phyloP scores from a whole-genome alignment of 1,284 basidiomycete species.

The Leccinum pachyderme region DNA sequence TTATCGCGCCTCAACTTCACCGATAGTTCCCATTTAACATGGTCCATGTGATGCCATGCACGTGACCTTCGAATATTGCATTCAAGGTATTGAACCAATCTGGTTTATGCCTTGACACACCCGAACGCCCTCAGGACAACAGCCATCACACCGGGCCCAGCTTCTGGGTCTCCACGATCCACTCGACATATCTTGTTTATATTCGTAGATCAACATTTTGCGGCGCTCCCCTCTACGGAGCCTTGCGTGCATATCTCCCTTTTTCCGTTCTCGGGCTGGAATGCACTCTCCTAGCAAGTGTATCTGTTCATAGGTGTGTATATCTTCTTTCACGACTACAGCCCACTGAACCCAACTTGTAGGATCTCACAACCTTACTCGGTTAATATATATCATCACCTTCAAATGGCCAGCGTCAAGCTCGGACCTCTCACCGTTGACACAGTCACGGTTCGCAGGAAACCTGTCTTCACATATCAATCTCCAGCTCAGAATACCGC shows the following conservation, averaged over 20 bases:
- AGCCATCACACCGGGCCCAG: conserved; percentile 5
- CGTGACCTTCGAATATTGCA: conserved; percentile 24
- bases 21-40: conserved; percentile 12
- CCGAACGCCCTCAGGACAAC: conserved; percentile 13
- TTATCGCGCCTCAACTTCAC: too few species aligned
- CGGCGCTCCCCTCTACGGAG: conserved; percentile 1
- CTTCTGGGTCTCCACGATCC: conserved; percentile 13
- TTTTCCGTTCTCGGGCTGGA: conserved; percentile 17
- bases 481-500: conserved; percentile 40
- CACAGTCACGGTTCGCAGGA: conserved; percentile 39
- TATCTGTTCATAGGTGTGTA: conserved; percentile 24
- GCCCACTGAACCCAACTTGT: conserved; percentile 4
- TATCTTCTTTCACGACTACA: not conserved
- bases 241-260: conserved; percentile 17
- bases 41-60: conserved; percentile 18
- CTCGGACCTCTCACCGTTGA: conserved; percentile 6
- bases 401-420: conserved; percentile 28
- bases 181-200: conserved; percentile 26
- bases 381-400: conserved; percentile 9
- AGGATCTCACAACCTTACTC: conserved; percentile 14
- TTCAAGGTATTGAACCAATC: conserved; percentile 17
- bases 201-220: conserved; percentile 16
- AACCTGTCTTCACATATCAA: conserved; percentile 50
- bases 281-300: conserved; percentile 18
- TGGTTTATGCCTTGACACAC: conserved; percentile 28